A percentile compares a stretch with the other conserved stretches of the same genome.
Conservation (phyloP, 139 green algal species). For the Raphidocelis subcapitata region DNA sequence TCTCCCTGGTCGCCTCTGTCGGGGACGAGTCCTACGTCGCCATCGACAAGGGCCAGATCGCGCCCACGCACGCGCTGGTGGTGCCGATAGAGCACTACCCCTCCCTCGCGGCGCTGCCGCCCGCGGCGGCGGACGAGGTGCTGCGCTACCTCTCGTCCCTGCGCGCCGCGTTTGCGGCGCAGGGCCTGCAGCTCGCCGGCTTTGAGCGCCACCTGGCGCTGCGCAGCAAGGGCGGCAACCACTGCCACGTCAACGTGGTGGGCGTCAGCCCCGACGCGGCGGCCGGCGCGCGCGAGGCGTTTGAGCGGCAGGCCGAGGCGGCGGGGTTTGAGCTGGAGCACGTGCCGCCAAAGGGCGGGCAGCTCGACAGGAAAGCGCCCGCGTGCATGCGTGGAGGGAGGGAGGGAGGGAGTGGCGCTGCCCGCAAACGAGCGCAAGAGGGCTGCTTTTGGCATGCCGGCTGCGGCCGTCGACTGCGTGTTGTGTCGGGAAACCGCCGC, state of each 20-base stretch:
- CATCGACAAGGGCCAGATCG: slow-evolving; percentile 86
- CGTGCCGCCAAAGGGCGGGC: slow-evolving; percentile 10
- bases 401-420: no score
- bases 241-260: slow-evolving; percentile 86
- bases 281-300: slow-evolving; percentile 19
- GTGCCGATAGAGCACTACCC: slow-evolving; percentile 91
- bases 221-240: slow-evolving; percentile 80
- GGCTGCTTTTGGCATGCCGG: no score
- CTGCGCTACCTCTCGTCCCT: slow-evolving; percentile 78
- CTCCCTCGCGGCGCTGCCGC: slow-evolving; percentile 48
- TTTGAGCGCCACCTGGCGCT: slow-evolving; percentile 91
- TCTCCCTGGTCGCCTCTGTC: slow-evolving; percentile 52
- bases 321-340: slow-evolving; percentile 30
- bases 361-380: slow-evolving; percentile 20
- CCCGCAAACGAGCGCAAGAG: no score
- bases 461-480: no score
- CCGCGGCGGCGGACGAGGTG: slow-evolving; percentile 46
- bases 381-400: background rate
- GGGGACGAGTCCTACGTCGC: slow-evolving; percentile 81
- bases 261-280: slow-evolving; percentile 42
- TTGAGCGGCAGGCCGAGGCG: slow-evolving; percentile 22
- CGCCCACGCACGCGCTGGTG: slow-evolving; percentile 75
- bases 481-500: no score
- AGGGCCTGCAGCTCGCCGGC: slow-evolving; percentile 65
- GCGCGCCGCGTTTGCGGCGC: slow-evolving; percentile 51